Percentiles rank a stretch among this genome's conserved stretches.
These are phyloP conservation scores for Aspergillus fumigatiaffinis DNA, from an alignment of 2,329 filamentous ascomycete genomes.

Conservation along the genomic window DNA sequence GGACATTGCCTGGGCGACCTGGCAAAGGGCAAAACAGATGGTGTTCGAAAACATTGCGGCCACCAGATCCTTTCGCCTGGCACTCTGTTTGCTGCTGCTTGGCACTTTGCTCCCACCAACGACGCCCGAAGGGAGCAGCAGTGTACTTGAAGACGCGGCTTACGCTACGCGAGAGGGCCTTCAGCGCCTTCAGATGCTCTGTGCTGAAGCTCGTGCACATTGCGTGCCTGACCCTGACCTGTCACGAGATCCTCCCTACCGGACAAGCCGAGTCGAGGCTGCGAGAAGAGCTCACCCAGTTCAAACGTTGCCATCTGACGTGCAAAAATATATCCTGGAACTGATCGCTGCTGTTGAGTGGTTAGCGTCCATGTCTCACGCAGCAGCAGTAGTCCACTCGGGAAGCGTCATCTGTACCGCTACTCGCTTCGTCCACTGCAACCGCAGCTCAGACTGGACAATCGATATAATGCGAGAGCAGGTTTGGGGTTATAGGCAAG, in stretches of 20 bases:
- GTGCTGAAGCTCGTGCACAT: too few relatives aligned
- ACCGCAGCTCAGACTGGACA: too few relatives aligned
- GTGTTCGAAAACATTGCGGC: background rate
- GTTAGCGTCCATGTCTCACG: background rate
- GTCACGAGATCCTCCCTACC: background rate
- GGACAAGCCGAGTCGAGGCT: background rate
- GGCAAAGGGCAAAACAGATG: background rate
- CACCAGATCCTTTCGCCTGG: too few relatives aligned
- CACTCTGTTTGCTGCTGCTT: too few relatives aligned
- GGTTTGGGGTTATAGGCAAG: background rate
- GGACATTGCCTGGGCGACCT: background rate
- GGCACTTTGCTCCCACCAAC: too few relatives aligned
- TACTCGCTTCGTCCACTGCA: too few relatives aligned
- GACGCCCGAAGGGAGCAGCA: too few relatives aligned
- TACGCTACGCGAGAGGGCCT: too few relatives aligned
- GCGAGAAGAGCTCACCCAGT: background rate
- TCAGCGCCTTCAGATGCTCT: too few relatives aligned
- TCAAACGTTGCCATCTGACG: background rate
- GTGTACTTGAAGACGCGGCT: too few relatives aligned
- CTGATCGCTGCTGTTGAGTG: background rate
- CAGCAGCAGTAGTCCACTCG: background rate
- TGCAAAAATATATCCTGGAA: background rate
- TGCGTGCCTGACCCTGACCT: background rate
- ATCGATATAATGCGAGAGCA: too few relatives aligned
- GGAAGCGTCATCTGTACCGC: background rate